Evolutionary conservation across 441 rosid species (phyloP).

Genomic region (Gossypium schwendimanii): DNA sequence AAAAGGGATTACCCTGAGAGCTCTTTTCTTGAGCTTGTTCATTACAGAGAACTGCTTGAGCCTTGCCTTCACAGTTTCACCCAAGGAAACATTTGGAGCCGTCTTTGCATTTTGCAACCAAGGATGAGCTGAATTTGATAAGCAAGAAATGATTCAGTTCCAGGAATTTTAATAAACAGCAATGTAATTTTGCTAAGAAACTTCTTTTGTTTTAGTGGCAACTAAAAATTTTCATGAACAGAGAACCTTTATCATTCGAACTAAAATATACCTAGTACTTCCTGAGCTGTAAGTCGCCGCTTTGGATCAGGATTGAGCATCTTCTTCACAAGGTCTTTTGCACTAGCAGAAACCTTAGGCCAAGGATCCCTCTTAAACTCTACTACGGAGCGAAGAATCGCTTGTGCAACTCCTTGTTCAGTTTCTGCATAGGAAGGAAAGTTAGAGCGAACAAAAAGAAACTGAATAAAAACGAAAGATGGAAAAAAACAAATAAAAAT

Average conservation of each 20-base stretch:
- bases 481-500: background rate
- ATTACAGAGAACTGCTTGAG: constrained; percentile 70
- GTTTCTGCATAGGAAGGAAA: constrained; percentile 38
- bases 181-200: background rate
- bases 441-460: background rate
- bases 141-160: constrained; percentile 14
- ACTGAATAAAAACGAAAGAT: background rate
- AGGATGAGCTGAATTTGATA: constrained; percentile 48
- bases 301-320: constrained; percentile 68
- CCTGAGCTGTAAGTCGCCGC: constrained; percentile 59
- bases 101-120: constrained; percentile 66
- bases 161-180: background rate
- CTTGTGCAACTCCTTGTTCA: constrained; percentile 75
- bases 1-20: constrained; percentile 47
- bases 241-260: background rate
- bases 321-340: constrained; percentile 60
- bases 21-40: constrained; percentile 81
- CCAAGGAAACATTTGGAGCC: constrained; percentile 68
- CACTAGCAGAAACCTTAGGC: constrained; percentile 62
- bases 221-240: background rate
- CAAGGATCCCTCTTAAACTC: constrained; percentile 75
- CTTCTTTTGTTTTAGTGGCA: background rate
- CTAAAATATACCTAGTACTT: constrained; percentile 47
- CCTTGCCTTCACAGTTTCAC: constrained; percentile 70
- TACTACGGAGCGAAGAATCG: constrained; percentile 46